Evolutionary conservation across 1,284 basidiomycete species (phyloP), one percentile per base, ranked within the genome.

Genomic region (Cutaneotrichosporon spelunceum): DNA sequence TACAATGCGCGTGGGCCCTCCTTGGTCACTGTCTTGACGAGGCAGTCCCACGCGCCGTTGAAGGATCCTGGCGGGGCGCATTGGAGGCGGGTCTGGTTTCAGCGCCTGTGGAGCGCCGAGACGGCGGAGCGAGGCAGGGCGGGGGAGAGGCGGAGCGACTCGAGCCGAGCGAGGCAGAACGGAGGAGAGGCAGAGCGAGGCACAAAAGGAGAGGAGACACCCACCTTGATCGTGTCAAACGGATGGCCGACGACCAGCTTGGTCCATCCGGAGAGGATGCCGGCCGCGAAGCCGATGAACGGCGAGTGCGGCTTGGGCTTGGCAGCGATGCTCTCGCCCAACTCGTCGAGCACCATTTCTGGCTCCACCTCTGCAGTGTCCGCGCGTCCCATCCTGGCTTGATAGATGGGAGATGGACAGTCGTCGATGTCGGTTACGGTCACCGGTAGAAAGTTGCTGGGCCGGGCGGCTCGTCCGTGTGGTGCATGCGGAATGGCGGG

Each of bases 1-100:
- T 80, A 80, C 53, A 80, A 61, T 14, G 78, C 78, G 45, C 69
- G 33, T 3, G 74, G 69, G 8, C 78, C 78, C 70, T 75, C 57
- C n/a, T 56, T 60, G 6, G 58, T 49, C 23, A 63, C 56, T 0
- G 62, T 57, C 23, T 4, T 47, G 36, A 26, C 54, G 23, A 80
- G 66, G 56, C 77, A 78, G 53, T 79, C 70, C 66, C 70, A 70
- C 0, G 78, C 77, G 23, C 78, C 78, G 14, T 64, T 64, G 64
- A 69, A 80, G 11, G 72, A 72, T n/a, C 74, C 73, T 14, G 66
- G 65, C 9, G 79, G 78, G 4, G 75, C 66, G 57, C 77, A 78
- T 72, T 80, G 79, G 56, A 79, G 70, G 73, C 48, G 48, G 19
- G 48, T 50, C 48, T 50, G 19, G 3, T 10, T 33, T 45, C 54